Evolutionary conservation across 1,284 basidiomycete species (phyloP), one percentile per base, ranked within the genome.

Genomic region (Ustilago loliicola): DNA sequence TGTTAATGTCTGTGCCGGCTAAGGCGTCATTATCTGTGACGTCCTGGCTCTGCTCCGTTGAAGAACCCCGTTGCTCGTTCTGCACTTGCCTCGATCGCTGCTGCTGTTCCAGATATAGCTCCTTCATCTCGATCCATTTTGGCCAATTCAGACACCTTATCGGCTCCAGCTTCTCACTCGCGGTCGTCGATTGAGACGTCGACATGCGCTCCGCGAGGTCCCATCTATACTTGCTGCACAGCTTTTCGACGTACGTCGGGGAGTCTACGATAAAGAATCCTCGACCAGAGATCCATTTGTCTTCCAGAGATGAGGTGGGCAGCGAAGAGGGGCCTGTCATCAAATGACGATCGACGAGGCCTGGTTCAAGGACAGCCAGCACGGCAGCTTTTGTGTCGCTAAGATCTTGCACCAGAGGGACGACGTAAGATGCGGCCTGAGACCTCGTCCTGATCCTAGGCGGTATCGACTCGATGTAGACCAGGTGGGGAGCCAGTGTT

Each of bases 81-180:
- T 51, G 48, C 21, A 19, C 21, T 11, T 29, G 50, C 27, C 50
- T 27, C 50, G 50, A 25, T 19, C 50, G 47, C 40, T 53, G 6
- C 32, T 61, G 62, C 30, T 55, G 48, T 19, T 40, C 38, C 11
- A 50, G 23, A 25, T 71, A 76, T 7, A 56, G 42, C 30, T 59
- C 15, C 17, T 62, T 63, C 61, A 76, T 45, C 23, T 47, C 52
- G 4, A 53, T 27, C 73, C 73, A 76, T 5, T 11, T 40, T 1
- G n/a, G 1, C 64, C 68, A 69, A 21, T 48, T 61, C 3, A 76
- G 48, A 36, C 73, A 76, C 9, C 73, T 29, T 4, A 76, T 52
- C n/a, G 63, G 58, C 13, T 67, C 55, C 19, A 8, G 19, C 23
- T 19, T 50, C 10, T 23, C 21, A 3, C 30, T 30, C 2, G 21